Conservation (phyloP, 2,329 filamentous ascomycete genomes). For the Anisogramma anomala region DNA sequence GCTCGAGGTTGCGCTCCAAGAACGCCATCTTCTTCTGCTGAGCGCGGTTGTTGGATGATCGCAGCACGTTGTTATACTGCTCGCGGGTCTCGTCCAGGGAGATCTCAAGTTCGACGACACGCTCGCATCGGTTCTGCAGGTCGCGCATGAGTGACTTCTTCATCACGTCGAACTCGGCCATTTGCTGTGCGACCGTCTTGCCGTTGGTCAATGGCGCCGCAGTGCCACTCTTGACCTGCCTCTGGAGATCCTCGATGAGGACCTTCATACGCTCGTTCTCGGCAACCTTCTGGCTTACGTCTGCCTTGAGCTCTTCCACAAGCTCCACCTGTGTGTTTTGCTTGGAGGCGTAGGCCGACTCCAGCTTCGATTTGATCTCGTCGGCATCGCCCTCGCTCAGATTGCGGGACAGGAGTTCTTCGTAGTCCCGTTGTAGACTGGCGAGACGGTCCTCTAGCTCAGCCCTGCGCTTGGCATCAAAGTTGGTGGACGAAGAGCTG, state of each 20-base stretch:
- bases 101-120: slow-evolving; percentile 96
- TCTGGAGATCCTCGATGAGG: slow-evolving; percentile 69
- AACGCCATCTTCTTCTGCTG: slow-evolving; percentile 99
- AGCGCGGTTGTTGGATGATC: slow-evolving; percentile 92
- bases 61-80: slow-evolving; percentile 97
- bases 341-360: slow-evolving; percentile 64
- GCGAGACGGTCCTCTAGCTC: slow-evolving; percentile 69
- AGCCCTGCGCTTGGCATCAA: slow-evolving; percentile 55
- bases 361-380: slow-evolving; percentile 70
- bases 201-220: slow-evolving; percentile 57
- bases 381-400: slow-evolving; percentile 68
- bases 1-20: slow-evolving; percentile 93
- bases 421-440: slow-evolving; percentile 69
- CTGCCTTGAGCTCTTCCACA: slow-evolving; percentile 63
- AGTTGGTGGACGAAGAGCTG: slow-evolving; percentile 51
- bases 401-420: slow-evolving; percentile 69
- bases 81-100: slow-evolving; percentile 93
- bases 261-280: slow-evolving; percentile 74
- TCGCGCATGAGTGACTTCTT: slow-evolving; percentile 99
- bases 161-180: slow-evolving; percentile 97
- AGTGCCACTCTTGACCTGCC: slow-evolving; percentile 53
- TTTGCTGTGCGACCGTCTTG: slow-evolving; percentile 94
- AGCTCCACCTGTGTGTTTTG: slow-evolving; percentile 63
- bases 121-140: slow-evolving; percentile 93
- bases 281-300: slow-evolving; percentile 64